Evolutionary conservation across 805 yeast genomes (phyloP).

Genomic region (Grigorovia jiainica): DNA sequence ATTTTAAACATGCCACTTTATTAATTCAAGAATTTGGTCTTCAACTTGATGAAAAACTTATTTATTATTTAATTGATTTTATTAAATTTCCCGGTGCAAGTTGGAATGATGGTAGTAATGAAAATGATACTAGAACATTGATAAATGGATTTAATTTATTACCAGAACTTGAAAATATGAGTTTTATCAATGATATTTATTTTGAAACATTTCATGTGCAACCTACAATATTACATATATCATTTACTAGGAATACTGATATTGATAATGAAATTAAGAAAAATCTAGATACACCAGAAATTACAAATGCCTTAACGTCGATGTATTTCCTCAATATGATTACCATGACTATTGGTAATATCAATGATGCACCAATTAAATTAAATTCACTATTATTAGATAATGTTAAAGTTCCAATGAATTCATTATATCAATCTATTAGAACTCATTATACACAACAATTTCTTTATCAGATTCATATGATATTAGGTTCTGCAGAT

Average conservation of each 20-base stretch:
- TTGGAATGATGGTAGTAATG: conserved; percentile 37
- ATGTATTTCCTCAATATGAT: conserved; percentile 74
- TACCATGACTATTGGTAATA: conserved; percentile 95
- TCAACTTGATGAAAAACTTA: conserved; percentile 89
- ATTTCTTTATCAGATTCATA: conserved; percentile 83
- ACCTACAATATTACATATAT: conserved; percentile 79
- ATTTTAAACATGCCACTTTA: conserved; percentile 84
- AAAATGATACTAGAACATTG: background rate
- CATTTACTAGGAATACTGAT: conserved; percentile 84
- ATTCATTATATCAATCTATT: conserved; percentile 58
- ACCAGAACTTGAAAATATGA: conserved; percentile 56
- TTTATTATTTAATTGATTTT: conserved; percentile 73
- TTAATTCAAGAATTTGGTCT: conserved; percentile 84
- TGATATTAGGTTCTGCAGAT: conserved; percentile 92
- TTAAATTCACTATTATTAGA: conserved; percentile 81
- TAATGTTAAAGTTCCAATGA: conserved; percentile 79
- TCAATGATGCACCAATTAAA: conserved; percentile 91
- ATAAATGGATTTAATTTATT: conserved; percentile 39
- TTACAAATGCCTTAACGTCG: conserved; percentile 43
- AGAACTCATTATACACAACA: conserved; percentile 87
- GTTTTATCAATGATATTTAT: conserved; percentile 64
- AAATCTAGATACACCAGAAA: conserved; percentile 9
- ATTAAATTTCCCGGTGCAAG: conserved; percentile 72
- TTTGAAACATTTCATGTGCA: conserved; percentile 90
- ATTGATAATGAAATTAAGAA: conserved; percentile 53